Percentiles rank a stretch among this genome's conserved stretches.
Conservation (phyloP, 139 green algal species). For the Desmodesmus armatus region DNA sequence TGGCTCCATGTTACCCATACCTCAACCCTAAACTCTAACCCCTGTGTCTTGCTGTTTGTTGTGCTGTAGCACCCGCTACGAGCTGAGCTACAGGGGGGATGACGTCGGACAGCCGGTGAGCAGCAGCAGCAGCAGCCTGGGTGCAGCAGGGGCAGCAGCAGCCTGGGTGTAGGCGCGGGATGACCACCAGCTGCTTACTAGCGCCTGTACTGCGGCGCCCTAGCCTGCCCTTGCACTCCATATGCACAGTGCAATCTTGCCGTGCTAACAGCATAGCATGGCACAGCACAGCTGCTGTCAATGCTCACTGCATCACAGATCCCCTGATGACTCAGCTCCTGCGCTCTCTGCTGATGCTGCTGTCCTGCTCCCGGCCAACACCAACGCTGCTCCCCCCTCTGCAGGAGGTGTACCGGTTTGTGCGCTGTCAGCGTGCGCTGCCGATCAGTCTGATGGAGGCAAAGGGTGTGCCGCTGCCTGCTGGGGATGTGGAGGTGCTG, state of each 20-base stretch:
- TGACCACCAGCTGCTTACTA: too few relatives aligned
- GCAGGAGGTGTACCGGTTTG: slow-evolving; percentile 70
- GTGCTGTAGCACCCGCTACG: slow-evolving; percentile 58
- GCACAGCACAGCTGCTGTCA: too few relatives aligned
- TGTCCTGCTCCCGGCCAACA: too few relatives aligned
- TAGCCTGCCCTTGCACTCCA: too few relatives aligned
- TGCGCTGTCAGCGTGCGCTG: slow-evolving; percentile 67
- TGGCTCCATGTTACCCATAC: too few relatives aligned
- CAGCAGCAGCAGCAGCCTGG: background rate
- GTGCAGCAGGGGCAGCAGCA: background rate
- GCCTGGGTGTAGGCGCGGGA: background rate
- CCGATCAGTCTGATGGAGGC: slow-evolving; percentile 58
- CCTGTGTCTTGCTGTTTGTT: background rate
- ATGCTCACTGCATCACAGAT: background rate
- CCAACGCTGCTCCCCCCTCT: background rate
- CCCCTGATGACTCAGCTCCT: background rate
- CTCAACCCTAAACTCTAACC: too few relatives aligned
- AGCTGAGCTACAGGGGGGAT: slow-evolving; percentile 61
- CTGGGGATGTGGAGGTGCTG: slow-evolving; percentile 63
- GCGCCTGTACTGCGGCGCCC: too few relatives aligned
- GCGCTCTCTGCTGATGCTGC: background rate
- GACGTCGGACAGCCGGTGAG: slow-evolving; percentile 33
- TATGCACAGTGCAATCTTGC: too few relatives aligned
- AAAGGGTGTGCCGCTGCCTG: slow-evolving; percentile 77
- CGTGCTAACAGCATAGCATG: too few relatives aligned